Conservation (phyloP, 1,284 basidiomycete genomes). For the Microbotryum lychnidis-dioicae region DNA sequence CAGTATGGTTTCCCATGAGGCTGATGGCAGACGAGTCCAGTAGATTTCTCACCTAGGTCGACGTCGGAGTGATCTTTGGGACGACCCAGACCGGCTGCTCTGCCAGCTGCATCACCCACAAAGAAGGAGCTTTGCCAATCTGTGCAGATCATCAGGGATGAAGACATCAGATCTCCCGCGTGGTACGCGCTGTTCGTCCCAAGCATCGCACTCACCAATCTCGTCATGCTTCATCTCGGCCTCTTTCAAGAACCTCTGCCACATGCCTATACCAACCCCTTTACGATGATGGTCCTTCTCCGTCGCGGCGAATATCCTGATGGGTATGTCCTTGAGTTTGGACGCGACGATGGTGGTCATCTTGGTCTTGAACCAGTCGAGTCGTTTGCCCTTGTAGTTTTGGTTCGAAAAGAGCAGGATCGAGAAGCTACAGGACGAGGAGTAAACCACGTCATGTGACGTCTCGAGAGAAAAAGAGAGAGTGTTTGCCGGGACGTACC, state of each 20-base stretch:
- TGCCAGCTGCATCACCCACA: conserved; percentile 82
- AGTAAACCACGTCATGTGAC: no score
- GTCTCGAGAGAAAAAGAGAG: conserved; percentile 51
- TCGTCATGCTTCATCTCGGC: neutral
- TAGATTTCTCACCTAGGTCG: conserved; percentile 45
- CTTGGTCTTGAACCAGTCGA: neutral
- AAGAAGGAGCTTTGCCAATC: conserved; percentile 63
- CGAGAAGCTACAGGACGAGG: conserved; percentile 81
- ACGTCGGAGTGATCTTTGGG: conserved; percentile 62
- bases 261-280: conserved; percentile 52
- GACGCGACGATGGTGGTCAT: conserved; percentile 50
- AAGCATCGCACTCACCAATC: neutral
- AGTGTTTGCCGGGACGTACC: conserved; percentile 44
- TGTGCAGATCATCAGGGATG: conserved; percentile 35
- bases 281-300: conserved; percentile 1
- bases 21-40: neutral
- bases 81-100: conserved; percentile 38
- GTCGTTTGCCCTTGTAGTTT: conserved; percentile 2
- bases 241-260: neutral
- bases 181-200: no score
- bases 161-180: no score
- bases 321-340: conserved; percentile 47
- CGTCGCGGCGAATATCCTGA: conserved; percentile 41
- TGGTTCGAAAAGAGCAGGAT: conserved; percentile 22
- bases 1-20: no score